Base-by-base conservation (phyloP, 2,329 filamentous ascomycete species). In the Aspergillus fumigatiaffinis region DNA sequence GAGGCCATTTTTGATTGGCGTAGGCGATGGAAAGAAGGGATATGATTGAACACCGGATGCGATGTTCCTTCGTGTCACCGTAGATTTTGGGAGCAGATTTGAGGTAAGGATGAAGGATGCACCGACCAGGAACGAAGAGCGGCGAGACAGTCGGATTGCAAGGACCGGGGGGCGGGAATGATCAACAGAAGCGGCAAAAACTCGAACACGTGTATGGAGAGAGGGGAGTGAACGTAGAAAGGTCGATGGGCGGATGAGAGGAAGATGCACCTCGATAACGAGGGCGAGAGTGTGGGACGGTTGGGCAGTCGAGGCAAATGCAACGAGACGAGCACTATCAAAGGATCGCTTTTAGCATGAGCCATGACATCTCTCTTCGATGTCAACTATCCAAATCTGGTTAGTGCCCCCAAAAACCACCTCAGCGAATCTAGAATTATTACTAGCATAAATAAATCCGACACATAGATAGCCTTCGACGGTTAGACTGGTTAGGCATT, bases 1-100 rank as follows among this genome's bases (percentile, higher is more conserved):
- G 72, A 72, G 66, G 74, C 76, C 78, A 80, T 80, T 60, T 47
- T n/a, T 38, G 59, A 58, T 50, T 32, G 50, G 23, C 38, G 47
- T 52, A 48, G 9, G 4, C 35, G 42, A 46, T 42, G 46, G 21
- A 47, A 52, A 49, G 42, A 50, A 26, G 44, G 50, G 9, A 35
- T 35, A 21, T 29, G 50, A 57, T 35, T 32, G 29, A 48, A 49
- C 14, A 26, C 23, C 41, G 48, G 48, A 50, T 17, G 47, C 14
- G 49, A 55, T 50, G 48, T 25, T 46, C 14, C 20, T 32, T 55
- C 41, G 51, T n/a, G 10, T 35, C 23, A 25, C 46, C 25, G 32
- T 38, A n/a, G 23, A 14, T 35, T 51, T 55, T 47, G 47, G 35
- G 51, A 52, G 46, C 47, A 46, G 54, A 51, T 58, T 29, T 29